These are phyloP conservation scores for Pisolithus tinctorius DNA, from an alignment of 768 basidiomycete genomes.

Conservation along the genomic window DNA sequence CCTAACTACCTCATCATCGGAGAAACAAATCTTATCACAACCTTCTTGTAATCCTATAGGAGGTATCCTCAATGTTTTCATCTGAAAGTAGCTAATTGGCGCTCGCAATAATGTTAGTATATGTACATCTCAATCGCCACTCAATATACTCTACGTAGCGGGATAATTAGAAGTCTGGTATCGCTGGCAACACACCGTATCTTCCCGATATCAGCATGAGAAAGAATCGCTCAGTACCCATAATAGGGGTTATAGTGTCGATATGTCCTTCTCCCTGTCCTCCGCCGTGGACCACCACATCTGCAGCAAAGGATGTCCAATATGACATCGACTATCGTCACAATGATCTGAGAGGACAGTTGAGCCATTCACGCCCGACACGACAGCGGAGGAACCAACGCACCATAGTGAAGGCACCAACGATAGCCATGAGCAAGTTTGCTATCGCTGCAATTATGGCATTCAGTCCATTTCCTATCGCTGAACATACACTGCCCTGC, in stretches of 20 bases:
- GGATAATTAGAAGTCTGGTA: no score
- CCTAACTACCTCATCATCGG: no score
- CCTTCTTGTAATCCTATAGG: no score
- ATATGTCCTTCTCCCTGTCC: constrained; percentile 1
- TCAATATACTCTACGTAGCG: neutral
- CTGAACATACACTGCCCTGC: constrained; percentile 57
- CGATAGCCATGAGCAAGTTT: constrained; percentile 41
- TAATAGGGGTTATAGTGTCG: neutral
- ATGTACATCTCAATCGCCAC: no score
- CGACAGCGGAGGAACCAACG: constrained; percentile 13
- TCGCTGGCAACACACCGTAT: no score
- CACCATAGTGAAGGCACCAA: constrained; percentile 54
- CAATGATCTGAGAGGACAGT: constrained; percentile 43
- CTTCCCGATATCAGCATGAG: neutral
- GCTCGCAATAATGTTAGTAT: no score
- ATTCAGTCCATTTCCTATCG: constrained; percentile 55
- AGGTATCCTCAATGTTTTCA: no score
- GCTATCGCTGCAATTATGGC: constrained; percentile 59
- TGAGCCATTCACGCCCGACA: neutral
- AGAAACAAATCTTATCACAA: no score
- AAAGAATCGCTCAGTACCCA: neutral
- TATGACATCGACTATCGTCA: constrained; percentile 59
- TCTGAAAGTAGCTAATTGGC: no score
- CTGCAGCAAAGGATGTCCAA: constrained; percentile 40
- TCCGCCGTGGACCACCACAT: constrained; percentile 24